phyloP scores from a whole-genome alignment of 805 yeast species.

The Barnettozyma wickerhamii region DNA sequence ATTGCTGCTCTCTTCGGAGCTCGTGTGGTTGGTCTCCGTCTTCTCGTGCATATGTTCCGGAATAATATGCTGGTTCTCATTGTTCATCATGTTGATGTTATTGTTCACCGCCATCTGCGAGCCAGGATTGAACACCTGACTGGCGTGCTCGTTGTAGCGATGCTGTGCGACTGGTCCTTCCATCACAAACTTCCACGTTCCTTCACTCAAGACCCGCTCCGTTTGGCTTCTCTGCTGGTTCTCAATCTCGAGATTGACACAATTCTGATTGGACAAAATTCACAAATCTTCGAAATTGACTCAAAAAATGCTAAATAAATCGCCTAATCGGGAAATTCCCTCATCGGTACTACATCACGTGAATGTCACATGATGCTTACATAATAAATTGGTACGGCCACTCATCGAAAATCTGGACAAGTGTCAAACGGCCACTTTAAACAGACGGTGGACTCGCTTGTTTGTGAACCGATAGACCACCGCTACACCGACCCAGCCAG shows the following conservation, averaged over 20 bases:
- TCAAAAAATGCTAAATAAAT: not conserved
- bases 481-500: not conserved
- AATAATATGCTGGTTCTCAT: not conserved
- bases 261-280: slow-evolving; percentile 6
- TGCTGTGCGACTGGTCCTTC: not conserved
- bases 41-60: not conserved
- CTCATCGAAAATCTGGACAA: not conserved
- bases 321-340: too few relatives aligned
- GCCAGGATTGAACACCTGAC: not conserved
- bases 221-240: not conserved
- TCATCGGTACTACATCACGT: too few relatives aligned
- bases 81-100: too few relatives aligned
- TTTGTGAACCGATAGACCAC: not conserved
- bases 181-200: too few relatives aligned
- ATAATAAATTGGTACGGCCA: too few relatives aligned
- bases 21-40: not conserved
- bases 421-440: too few relatives aligned
- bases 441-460: too few relatives aligned
- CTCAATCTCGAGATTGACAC: not conserved
- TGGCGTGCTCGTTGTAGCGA: not conserved
- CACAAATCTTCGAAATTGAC: not conserved
- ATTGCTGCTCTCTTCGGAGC: not conserved
- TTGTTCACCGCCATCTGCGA: not conserved
- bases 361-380: too few relatives aligned
- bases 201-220: too few relatives aligned